A percentile compares a stretch with the other conserved stretches of the same genome.
These are phyloP conservation scores for Candida lessepsii DNA, from an alignment of 805 yeast species.

Conservation along the genomic window DNA sequence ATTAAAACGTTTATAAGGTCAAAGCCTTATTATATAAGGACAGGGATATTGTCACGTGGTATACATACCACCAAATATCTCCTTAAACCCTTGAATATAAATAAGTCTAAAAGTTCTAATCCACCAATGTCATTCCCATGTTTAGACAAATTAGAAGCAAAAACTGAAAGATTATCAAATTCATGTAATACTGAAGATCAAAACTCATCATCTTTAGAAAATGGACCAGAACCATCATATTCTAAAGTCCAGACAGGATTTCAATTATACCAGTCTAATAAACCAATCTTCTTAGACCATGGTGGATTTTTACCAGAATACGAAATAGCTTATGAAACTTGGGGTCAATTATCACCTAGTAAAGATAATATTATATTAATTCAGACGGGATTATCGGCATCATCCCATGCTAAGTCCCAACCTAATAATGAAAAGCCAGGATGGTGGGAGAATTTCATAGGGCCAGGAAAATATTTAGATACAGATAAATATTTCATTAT, in stretches of 20 bases:
- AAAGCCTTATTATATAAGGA: background rate
- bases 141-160: slow-evolving; percentile 69
- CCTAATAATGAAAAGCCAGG: slow-evolving; percentile 67
- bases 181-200: slow-evolving; percentile 12
- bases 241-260: slow-evolving; percentile 67
- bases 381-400: slow-evolving; percentile 91
- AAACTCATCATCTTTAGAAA: slow-evolving; percentile 38
- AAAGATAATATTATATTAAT: slow-evolving; percentile 72
- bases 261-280: slow-evolving; percentile 49
- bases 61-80: background rate
- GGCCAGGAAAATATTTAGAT: slow-evolving; percentile 77
- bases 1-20: background rate
- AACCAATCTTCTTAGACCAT: slow-evolving; percentile 72
- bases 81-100: background rate
- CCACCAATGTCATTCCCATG: slow-evolving; percentile 82
- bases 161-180: slow-evolving; percentile 36
- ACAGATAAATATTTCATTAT: slow-evolving; percentile 78
- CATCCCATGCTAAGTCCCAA: slow-evolving; percentile 90
- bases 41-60: background rate
- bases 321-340: slow-evolving; percentile 87
- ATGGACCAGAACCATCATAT: slow-evolving; percentile 87
- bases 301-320: slow-evolving; percentile 76
- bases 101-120: slow-evolving; percentile 36
- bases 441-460: slow-evolving; percentile 96
- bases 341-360: slow-evolving; percentile 72